These are phyloP conservation scores for Apophysomyces elegans DNA, from an alignment of 371 early-diverging fungal genomes.

Conservation along the genomic window DNA sequence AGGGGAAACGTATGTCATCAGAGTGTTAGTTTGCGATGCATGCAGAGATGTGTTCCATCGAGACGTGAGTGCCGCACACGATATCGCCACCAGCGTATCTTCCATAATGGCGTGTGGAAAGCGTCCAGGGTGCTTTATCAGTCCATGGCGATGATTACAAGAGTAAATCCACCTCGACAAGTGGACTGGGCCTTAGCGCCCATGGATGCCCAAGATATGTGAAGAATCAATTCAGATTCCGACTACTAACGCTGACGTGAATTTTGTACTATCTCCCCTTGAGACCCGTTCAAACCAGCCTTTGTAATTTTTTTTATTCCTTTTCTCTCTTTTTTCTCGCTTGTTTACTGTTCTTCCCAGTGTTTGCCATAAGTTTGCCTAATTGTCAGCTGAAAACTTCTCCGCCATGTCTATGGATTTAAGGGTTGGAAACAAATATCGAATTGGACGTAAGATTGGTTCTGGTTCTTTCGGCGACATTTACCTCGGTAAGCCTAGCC, in stretches of 20 bases:
- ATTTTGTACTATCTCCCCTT: no score
- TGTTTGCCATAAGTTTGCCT: neutral
- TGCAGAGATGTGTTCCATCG: neutral
- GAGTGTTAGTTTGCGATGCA: neutral
- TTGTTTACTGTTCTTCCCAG: neutral
- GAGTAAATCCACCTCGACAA: neutral
- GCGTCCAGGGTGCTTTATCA: neutral
- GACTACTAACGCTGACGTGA: no score
- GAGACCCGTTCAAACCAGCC: no score
- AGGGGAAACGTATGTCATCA: neutral
- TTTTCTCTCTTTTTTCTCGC: conserved; percentile 2
- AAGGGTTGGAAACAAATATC: conserved; percentile 91
- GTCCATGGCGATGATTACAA: neutral
- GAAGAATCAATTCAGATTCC: no score
- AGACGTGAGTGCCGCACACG: neutral
- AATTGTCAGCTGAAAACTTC: neutral
- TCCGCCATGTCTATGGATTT: conserved; percentile 43
- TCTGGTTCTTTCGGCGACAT: conserved; percentile 99
- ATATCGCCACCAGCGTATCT: neutral
- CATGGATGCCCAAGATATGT: neutral
- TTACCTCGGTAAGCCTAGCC: conserved; percentile 80
- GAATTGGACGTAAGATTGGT: conserved; percentile 97
- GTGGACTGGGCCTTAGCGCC: neutral
- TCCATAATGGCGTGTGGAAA: neutral
- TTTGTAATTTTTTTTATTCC: neutral